A percentile compares a stretch with the other conserved stretches of the same genome.
Conservation (phyloP, 768 basidiomycete species). For the Tricholoma hemisulphureum region DNA sequence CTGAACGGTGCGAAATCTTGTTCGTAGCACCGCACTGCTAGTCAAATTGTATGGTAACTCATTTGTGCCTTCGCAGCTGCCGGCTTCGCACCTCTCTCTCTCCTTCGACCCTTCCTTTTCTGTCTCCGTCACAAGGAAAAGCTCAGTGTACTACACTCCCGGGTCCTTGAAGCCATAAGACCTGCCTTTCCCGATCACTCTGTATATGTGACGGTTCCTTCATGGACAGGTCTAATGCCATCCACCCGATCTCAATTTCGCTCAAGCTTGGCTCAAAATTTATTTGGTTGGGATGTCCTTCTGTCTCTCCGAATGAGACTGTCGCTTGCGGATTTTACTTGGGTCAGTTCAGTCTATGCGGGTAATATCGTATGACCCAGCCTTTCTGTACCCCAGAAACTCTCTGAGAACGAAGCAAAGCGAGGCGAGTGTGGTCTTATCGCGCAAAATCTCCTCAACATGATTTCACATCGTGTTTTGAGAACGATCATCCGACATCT, state of each 20-base stretch:
- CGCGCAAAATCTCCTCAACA: conserved; percentile 48
- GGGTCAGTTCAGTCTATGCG: conserved; percentile 34
- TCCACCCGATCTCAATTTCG: conserved; percentile 47
- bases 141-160: conserved; percentile 38
- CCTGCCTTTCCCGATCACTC: conserved; percentile 34
- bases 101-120: conserved; percentile 52
- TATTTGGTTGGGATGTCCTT: conserved; percentile 62
- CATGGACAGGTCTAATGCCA: conserved; percentile 27
- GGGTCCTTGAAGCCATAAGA: conserved; percentile 46
- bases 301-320: conserved; percentile 56
- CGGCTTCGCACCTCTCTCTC: conserved; percentile 47
- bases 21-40: conserved; percentile 16
- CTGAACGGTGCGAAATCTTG: conserved; percentile 32
- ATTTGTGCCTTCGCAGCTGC: conserved; percentile 24
- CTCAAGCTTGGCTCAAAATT: conserved; percentile 48
- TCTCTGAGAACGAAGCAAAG: conserved; percentile 40
- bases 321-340: conserved; percentile 48
- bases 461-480: conserved; percentile 53
- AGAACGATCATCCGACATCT: conserved; percentile 59
- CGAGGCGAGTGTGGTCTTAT: conserved; percentile 49
- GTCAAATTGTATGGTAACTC: neutral
- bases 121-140: conserved; percentile 38
- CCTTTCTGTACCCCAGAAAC: conserved; percentile 39
- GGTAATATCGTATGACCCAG: neutral
- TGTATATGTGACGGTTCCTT: conserved; percentile 27